Percentiles rank a stretch among this genome's conserved stretches.
Conservation (phyloP, 352 stramenopile genomes). For the Phytophthora litchii region DNA sequence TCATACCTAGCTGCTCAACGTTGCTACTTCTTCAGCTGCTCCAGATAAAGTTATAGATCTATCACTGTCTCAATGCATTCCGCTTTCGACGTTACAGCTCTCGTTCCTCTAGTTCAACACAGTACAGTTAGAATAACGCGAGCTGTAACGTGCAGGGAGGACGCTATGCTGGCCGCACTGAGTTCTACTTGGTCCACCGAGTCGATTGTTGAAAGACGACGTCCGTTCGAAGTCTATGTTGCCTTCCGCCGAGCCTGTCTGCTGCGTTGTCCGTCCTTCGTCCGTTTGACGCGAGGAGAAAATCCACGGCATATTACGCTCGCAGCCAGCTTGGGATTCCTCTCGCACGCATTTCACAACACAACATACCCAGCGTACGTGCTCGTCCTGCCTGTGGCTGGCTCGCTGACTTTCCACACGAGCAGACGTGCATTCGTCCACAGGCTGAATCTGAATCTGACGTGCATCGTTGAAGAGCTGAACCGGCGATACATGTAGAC, state of each 20-base stretch:
- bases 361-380: slow-evolving; percentile 32
- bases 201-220: slow-evolving; percentile 15
- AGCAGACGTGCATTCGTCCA: slow-evolving; percentile 27
- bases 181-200: slow-evolving; percentile 17
- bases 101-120: slow-evolving; percentile 2
- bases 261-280: slow-evolving; percentile 21
- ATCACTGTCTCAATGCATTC: too few species aligned
- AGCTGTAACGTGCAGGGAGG: too few species aligned
- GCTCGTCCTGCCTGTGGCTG: slow-evolving; percentile 10
- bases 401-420: slow-evolving; percentile 26
- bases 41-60: too few species aligned
- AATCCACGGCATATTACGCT: slow-evolving; percentile 21
- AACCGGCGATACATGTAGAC: slow-evolving; percentile 32
- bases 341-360: slow-evolving; percentile 19
- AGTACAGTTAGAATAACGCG: too few species aligned
- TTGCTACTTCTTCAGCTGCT: too few species aligned
- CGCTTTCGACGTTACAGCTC: slow-evolving; percentile 1
- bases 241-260: slow-evolving; percentile 20
- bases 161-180: background rate
- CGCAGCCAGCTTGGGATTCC: slow-evolving; percentile 3
- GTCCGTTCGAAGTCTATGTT: slow-evolving; percentile 20
- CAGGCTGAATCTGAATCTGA: slow-evolving; percentile 15
- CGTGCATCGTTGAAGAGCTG: slow-evolving; percentile 9
- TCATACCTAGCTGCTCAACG: too few species aligned
- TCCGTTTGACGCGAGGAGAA: slow-evolving; percentile 24